These are phyloP conservation scores for Dysphania ambrosioides DNA, from an alignment of 148 eudicot genomes.

Conservation along the genomic window DNA sequence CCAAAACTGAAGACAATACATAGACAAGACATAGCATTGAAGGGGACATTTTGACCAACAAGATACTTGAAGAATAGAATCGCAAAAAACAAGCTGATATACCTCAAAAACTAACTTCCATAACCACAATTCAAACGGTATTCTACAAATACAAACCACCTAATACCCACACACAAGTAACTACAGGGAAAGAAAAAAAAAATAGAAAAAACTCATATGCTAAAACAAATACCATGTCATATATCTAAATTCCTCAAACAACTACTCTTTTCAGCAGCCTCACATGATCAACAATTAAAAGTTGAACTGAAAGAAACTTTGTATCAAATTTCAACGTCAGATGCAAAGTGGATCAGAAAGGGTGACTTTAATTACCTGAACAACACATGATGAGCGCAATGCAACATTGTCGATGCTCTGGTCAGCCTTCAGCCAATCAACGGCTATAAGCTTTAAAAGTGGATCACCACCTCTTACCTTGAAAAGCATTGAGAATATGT, in stretches of 20 bases:
- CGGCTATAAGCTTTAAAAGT: constrained; percentile 88
- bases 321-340: not conserved
- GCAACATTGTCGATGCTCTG: constrained; percentile 61
- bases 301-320: not conserved
- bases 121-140: not conserved
- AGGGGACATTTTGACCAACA: not conserved
- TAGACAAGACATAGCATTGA: too few relatives aligned
- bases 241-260: too few relatives aligned
- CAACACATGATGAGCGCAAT: constrained; percentile 72
- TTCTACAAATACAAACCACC: not conserved
- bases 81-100: not conserved
- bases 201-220: not conserved
- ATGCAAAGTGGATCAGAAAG: not conserved
- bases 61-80: constrained; percentile 2
- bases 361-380: constrained; percentile 51
- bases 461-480: constrained; percentile 94
- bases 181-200: not conserved
- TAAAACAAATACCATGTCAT: too few relatives aligned
- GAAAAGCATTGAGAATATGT: constrained; percentile 11
- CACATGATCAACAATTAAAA: not conserved
- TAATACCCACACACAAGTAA: too few relatives aligned
- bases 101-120: not conserved
- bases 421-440: constrained; percentile 95
- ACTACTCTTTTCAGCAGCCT: too few relatives aligned
- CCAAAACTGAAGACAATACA: not conserved